Conservation (phyloP, 1,284 basidiomycete genomes). For the Ustilago shanxiensis region DNA sequence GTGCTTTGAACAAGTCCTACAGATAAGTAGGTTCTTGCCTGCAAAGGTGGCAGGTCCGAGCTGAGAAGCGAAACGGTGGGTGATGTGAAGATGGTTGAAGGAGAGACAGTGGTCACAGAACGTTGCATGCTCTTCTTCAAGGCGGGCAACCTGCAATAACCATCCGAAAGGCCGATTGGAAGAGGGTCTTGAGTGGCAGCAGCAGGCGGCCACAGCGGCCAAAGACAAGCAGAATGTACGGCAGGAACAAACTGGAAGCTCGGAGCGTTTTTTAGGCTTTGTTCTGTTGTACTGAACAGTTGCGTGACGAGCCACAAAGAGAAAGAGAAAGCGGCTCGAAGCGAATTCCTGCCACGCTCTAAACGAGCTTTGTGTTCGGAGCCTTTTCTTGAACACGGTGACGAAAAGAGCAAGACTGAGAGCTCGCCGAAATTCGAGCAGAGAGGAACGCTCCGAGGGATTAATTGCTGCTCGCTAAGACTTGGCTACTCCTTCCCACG, state of each 20-base stretch:
- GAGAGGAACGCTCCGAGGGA: constrained; percentile 1
- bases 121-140: background rate
- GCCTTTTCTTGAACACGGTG: constrained; percentile 1
- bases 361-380: constrained; percentile 10
- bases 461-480: background rate
- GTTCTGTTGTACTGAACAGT: background rate
- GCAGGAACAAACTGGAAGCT: constrained; percentile 5
- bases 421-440: background rate
- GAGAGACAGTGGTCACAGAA: background rate
- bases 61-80: background rate
- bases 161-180: background rate
- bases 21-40: background rate
- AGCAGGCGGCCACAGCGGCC: background rate
- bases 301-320: background rate
- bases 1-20: background rate
- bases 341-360: constrained; percentile 1
- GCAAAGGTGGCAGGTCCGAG: background rate
- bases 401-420: too few relatives aligned
- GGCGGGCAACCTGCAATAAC: background rate
- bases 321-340: background rate
- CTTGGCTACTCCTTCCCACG: background rate
- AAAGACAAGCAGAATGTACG: background rate
- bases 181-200: background rate
- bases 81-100: background rate
- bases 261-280: constrained; percentile 17